Evolutionary conservation across 805 yeast species (phyloP).

Genomic region (Sugiyamaella boreocaroliniensis): DNA sequence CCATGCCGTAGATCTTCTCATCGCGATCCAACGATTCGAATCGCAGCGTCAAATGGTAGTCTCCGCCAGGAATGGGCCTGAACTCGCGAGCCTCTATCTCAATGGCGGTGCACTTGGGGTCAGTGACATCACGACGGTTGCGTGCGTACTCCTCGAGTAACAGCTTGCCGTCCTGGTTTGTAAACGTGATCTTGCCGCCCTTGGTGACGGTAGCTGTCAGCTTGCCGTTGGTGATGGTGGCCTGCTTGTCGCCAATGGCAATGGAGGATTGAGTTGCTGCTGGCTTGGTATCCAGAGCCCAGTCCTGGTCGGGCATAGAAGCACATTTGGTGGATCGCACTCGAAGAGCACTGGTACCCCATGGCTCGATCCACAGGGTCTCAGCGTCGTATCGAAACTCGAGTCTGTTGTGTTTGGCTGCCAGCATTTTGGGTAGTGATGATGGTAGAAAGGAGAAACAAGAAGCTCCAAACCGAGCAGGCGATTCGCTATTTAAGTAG

Average conservation of each 20-base stretch:
- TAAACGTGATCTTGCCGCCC: slow-evolving; percentile 13
- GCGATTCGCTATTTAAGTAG: too few relatives aligned
- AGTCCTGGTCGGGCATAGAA: slow-evolving; percentile 4
- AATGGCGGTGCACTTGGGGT: slow-evolving; percentile 16
- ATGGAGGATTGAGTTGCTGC: neutral
- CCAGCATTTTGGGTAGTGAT: slow-evolving; percentile 3
- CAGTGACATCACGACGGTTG: slow-evolving; percentile 15
- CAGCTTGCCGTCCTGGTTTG: slow-evolving; percentile 11
- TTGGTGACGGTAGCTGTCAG: slow-evolving; percentile 11
- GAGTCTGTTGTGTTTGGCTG: slow-evolving; percentile 5
- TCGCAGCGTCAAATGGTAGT: slow-evolving; percentile 12
- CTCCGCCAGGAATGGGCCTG: slow-evolving; percentile 11
- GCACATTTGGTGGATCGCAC: slow-evolving; percentile 11
- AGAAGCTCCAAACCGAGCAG: too few relatives aligned
- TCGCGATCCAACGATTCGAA: slow-evolving; percentile 11
- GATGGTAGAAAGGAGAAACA: too few relatives aligned
- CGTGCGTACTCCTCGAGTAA: slow-evolving; percentile 17
- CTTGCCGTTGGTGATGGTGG: slow-evolving; percentile 11
- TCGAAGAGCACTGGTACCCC: slow-evolving; percentile 17
- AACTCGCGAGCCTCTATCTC: slow-evolving; percentile 19
- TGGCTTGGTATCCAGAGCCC: slow-evolving; percentile 12
- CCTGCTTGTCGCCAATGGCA: neutral
- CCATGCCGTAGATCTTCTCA: slow-evolving; percentile 21
- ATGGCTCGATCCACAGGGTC: slow-evolving; percentile 16
- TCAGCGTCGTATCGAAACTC: slow-evolving; percentile 14